Evolutionary conservation across 768 basidiomycete genomes (phyloP).

Genomic region (Macrolepiota dolichaula): DNA sequence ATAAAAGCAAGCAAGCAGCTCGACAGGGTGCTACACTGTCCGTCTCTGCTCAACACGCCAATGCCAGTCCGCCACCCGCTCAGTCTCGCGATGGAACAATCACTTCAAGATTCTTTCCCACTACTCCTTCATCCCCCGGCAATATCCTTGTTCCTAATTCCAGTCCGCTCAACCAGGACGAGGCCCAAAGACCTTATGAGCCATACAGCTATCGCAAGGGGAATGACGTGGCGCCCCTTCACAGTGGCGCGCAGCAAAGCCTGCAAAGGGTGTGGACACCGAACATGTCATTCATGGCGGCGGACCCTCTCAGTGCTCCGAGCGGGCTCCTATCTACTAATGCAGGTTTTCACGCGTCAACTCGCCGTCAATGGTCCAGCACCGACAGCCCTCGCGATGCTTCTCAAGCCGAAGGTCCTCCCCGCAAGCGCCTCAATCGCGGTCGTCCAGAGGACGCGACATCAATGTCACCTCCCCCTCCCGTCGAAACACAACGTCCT

Average conservation of each 20-base stretch:
- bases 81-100: slow-evolving; percentile 80
- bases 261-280: slow-evolving; percentile 35
- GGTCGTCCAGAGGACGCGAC: slow-evolving; percentile 38
- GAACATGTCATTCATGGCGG: slow-evolving; percentile 25
- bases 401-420: slow-evolving; percentile 58
- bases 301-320: slow-evolving; percentile 57
- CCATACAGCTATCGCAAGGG: slow-evolving; percentile 31
- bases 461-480: slow-evolving; percentile 48
- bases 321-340: slow-evolving; percentile 52
- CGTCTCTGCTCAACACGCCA: slow-evolving; percentile 18
- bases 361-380: slow-evolving; percentile 41
- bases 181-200: slow-evolving; percentile 34
- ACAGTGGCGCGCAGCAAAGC: slow-evolving; percentile 32
- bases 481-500: background rate
- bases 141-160: slow-evolving; percentile 75
- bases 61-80: slow-evolving; percentile 41
- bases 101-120: slow-evolving; percentile 56
- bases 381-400: slow-evolving; percentile 34
- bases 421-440: slow-evolving; percentile 66
- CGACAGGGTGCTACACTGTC: slow-evolving; percentile 22
- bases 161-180: slow-evolving; percentile 52
- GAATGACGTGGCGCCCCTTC: slow-evolving; percentile 41
- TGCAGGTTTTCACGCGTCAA: slow-evolving; percentile 46
- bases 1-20: slow-evolving; percentile 32
- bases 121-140: slow-evolving; percentile 44